phyloP scores from a whole-genome alignment of 2,329 filamentous ascomycete genomes.

The Cladosporium sp. region DNA sequence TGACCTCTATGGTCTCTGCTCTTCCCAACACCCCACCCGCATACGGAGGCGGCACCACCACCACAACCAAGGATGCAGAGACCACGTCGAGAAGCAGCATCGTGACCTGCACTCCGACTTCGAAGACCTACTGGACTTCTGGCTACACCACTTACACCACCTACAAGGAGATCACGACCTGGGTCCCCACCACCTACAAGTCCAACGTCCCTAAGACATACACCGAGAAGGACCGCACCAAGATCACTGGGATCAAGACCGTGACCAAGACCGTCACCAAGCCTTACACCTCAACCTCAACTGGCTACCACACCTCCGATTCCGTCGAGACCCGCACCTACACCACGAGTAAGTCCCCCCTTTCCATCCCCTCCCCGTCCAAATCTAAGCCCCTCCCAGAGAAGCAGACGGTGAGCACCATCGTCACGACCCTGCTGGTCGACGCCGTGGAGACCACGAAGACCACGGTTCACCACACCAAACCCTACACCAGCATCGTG shows the following conservation, averaged over 20 bases:
- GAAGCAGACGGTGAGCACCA: not conserved
- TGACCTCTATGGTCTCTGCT: conserved; percentile 8
- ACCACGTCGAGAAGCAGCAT: not conserved
- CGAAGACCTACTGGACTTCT: not conserved
- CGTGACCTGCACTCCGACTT: not conserved
- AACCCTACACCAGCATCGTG: not conserved
- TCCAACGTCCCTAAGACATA: not conserved
- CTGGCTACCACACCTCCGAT: conserved; percentile 1
- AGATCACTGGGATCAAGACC: conserved; percentile 3
- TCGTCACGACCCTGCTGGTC: not conserved
- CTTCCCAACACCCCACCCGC: conserved; percentile 1
- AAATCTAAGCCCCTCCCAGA: not conserved
- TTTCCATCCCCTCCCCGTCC: not conserved
- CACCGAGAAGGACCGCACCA: conserved; percentile 6
- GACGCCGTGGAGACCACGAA: not conserved
- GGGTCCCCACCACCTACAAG: conserved; percentile 3
- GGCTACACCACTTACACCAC: conserved; percentile 6
- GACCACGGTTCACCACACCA: not conserved
- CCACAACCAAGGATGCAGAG: not conserved
- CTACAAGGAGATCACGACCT: conserved; percentile 4
- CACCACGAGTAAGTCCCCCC: not conserved
- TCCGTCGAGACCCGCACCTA: not conserved
- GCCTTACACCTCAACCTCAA: conserved; percentile 1
- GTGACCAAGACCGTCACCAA: not conserved
- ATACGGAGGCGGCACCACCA: conserved; percentile 4